phyloP scores from a whole-genome alignment of 257 asterid genomes.

The Solanum rostratum region DNA sequence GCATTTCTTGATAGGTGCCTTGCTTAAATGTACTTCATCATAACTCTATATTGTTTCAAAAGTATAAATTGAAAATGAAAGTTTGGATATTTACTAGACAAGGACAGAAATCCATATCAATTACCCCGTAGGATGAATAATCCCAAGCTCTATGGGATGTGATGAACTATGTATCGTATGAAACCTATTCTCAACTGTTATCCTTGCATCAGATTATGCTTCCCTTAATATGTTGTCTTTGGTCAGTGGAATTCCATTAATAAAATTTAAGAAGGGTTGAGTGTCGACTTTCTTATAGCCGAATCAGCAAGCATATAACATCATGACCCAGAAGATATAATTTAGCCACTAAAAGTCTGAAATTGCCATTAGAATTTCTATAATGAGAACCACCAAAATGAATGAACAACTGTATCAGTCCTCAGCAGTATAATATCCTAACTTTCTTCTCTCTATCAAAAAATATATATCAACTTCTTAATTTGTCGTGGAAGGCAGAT shows the following conservation, averaged over 20 bases:
- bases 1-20: not conserved
- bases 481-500: not conserved
- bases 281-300: not conserved
- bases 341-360: not conserved
- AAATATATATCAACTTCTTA: not conserved
- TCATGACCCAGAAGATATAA: not conserved
- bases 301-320: not conserved
- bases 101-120: not conserved
- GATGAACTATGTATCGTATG: not conserved
- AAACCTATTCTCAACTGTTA: not conserved
- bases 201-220: not conserved
- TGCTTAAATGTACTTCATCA: not conserved
- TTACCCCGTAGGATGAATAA: not conserved
- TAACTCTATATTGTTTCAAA: not conserved
- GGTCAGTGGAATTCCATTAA: not conserved
- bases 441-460: not conserved
- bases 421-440: not conserved
- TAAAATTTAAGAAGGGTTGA: not conserved
- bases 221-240: not conserved
- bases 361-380: not conserved
- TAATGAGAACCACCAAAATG: not conserved
- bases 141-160: not conserved
- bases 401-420: not conserved
- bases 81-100: not conserved
- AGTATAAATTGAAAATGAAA: not conserved